phyloP scores from a whole-genome alignment of 2,329 filamentous ascomycete genomes.

The Aureobasidium pullulans region DNA sequence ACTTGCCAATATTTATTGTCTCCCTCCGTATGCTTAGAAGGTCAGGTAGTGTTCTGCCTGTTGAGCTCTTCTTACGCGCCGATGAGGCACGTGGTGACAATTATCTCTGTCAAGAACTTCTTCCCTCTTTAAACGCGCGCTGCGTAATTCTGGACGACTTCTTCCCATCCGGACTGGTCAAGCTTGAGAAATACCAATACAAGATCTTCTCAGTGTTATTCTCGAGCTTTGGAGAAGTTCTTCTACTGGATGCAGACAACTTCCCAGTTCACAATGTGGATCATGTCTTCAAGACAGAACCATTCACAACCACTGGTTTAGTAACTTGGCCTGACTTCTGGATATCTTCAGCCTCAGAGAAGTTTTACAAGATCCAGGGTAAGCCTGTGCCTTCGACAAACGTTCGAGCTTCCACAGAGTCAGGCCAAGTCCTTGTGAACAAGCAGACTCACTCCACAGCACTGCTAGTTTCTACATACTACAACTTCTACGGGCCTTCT shows the following conservation, averaged over 20 bases:
- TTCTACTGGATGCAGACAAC: constrained; percentile 44
- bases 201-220: constrained; percentile 44
- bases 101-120: constrained; percentile 37
- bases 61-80: constrained; percentile 39
- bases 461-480: constrained; percentile 41
- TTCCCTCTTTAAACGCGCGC: constrained; percentile 36
- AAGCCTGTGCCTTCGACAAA: constrained; percentile 21
- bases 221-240: constrained; percentile 42
- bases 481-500: constrained; percentile 41
- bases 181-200: constrained; percentile 40
- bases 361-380: constrained; percentile 34
- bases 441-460: constrained; percentile 36
- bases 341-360: constrained; percentile 32
- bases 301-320: constrained; percentile 35
- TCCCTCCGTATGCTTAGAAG: constrained; percentile 33
- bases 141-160: constrained; percentile 39
- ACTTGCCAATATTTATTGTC: constrained; percentile 12
- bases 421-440: constrained; percentile 39
- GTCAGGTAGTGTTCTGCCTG: constrained; percentile 36
- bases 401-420: constrained; percentile 31
- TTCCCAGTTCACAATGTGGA: constrained; percentile 37
- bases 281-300: constrained; percentile 33
- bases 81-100: constrained; percentile 33
- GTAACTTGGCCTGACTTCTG: constrained; percentile 44
- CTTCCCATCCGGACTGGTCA: constrained; percentile 23